Conservation (phyloP, 83 land plant genomes). For the Thuja plicata region DNA sequence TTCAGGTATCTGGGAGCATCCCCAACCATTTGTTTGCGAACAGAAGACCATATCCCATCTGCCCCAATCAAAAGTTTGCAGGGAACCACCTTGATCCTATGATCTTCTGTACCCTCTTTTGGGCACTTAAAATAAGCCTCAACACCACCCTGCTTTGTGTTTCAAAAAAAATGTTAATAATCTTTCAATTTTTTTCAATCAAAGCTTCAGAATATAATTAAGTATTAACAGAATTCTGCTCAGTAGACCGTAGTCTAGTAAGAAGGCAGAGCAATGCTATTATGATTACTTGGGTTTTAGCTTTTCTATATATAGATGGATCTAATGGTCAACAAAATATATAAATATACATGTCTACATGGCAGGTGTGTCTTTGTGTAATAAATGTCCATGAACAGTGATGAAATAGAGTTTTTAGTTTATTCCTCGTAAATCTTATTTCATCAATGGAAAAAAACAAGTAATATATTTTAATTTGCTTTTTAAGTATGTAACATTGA, state of each 20-base stretch:
- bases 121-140: slow-evolving; percentile 10
- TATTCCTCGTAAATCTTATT: no score
- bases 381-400: no score
- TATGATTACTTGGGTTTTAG: no score
- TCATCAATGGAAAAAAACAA: no score
- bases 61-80: slow-evolving; percentile 19
- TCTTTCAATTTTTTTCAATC: neutral
- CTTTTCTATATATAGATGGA: no score
- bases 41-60: slow-evolving; percentile 21
- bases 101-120: neutral
- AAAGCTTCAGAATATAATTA: neutral
- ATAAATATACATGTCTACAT: no score
- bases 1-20: slow-evolving; percentile 20
- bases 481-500: no score
- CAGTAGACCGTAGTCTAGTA: neutral
- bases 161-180: neutral
- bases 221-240: neutral
- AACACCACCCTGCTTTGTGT: slow-evolving; percentile 10
- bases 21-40: slow-evolving; percentile 23
- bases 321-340: neutral
- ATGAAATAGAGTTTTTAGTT: no score
- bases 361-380: no score
- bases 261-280: neutral
- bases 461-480: no score
- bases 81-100: neutral